Conservation (phyloP, 2,329 filamentous ascomycete genomes). For the Sporothrix mexicana region DNA sequence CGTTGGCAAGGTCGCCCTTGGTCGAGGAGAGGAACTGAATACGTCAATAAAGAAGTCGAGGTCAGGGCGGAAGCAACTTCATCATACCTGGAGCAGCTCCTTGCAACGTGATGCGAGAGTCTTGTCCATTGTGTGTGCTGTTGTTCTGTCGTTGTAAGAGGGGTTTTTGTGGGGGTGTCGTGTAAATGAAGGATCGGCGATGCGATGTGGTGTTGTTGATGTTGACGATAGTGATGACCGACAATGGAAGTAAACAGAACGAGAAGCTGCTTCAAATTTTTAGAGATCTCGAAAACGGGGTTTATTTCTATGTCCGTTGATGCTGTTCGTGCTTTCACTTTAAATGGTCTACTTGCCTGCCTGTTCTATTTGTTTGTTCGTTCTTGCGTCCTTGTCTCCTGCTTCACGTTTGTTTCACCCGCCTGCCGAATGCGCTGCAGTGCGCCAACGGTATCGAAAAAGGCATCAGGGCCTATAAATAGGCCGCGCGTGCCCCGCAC, state of each 20-base stretch:
- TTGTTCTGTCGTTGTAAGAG: not conserved
- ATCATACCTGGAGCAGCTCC: conserved; percentile 44
- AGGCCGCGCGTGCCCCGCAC: conserved; percentile 7
- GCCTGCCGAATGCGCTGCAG: not conserved
- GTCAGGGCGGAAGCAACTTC: not conserved
- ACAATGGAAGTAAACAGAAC: not conserved
- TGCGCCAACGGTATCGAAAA: too few relatives aligned
- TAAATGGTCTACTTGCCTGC: not conserved
- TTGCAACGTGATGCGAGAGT: conserved; percentile 43
- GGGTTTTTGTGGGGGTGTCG: not conserved
- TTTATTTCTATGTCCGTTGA: not conserved
- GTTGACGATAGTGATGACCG: not conserved
- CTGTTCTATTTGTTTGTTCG: not conserved
- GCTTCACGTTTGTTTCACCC: conserved; percentile 35
- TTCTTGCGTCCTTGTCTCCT: conserved; percentile 13
- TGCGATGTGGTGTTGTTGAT: not conserved
- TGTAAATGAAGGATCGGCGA: not conserved
- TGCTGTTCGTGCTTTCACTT: conserved; percentile 19
- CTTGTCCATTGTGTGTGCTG: conserved; percentile 40
- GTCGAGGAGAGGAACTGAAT: conserved; percentile 46
- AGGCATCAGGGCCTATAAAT: not conserved
- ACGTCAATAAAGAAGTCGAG: not conserved
- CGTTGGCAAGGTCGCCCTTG: conserved; percentile 58
- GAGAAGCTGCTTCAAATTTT: not conserved
- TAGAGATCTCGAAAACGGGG: not conserved